These are phyloP conservation scores for Pseudogymnoascus sp. DNA, from an alignment of 2,329 filamentous ascomycete genomes.

Conservation along the genomic window DNA sequence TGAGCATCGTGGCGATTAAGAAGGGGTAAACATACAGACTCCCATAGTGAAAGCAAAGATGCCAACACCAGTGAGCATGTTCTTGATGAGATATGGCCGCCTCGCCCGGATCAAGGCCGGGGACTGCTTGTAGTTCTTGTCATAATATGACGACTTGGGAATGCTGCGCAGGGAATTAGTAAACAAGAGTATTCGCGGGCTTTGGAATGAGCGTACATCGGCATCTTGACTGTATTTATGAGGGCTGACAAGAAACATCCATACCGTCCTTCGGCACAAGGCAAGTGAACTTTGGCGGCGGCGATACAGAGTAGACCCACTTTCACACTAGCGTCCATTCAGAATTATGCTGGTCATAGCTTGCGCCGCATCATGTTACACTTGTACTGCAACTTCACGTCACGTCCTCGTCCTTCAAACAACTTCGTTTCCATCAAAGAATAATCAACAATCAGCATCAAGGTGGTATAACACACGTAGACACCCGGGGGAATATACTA, in stretches of 20 bases:
- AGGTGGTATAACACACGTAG: constrained; percentile 8
- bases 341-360: constrained; percentile 9
- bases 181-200: constrained; percentile 9
- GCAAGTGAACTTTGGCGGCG: constrained; percentile 1
- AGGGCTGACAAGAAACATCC: constrained; percentile 1
- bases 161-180: constrained; percentile 34
- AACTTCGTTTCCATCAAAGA: constrained; percentile 5
- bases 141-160: constrained; percentile 79
- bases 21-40: constrained; percentile 61
- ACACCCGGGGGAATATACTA: neutral
- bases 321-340: constrained; percentile 2
- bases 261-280: neutral
- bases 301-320: neutral
- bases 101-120: constrained; percentile 85
- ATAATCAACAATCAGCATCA: constrained; percentile 3
- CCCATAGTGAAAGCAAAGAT: constrained; percentile 68
- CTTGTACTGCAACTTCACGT: neutral
- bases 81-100: constrained; percentile 85
- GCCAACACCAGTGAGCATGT: constrained; percentile 69
- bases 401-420: constrained; percentile 3
- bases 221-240: constrained; percentile 10
- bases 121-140: constrained; percentile 74
- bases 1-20: neutral
- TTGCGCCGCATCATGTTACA: neutral
- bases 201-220: constrained; percentile 7